Evolutionary conservation across 2,329 filamentous ascomycete genomes (phyloP).

Genomic region (Venturia asperata): DNA sequence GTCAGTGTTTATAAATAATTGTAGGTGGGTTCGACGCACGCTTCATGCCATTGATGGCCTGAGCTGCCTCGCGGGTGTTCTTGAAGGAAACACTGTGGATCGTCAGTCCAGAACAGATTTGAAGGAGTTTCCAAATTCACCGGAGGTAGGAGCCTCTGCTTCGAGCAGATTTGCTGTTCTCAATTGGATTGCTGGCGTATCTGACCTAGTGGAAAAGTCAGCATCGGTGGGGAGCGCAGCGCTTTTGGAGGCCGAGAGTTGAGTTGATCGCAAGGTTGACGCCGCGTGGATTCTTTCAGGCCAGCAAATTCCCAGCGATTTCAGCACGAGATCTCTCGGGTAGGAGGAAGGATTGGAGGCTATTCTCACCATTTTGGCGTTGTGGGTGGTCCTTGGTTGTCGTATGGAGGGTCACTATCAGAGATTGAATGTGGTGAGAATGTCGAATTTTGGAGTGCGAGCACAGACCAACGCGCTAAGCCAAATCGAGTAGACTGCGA

Average conservation of each 20-base stretch:
- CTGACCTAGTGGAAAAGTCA: slow-evolving; percentile 54
- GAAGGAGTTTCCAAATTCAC: slow-evolving; percentile 62
- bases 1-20: neutral
- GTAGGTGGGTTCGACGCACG: slow-evolving; percentile 21
- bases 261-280: neutral
- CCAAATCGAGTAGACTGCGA: neutral
- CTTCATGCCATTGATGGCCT: slow-evolving; percentile 99
- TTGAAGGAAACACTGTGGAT: slow-evolving; percentile 95
- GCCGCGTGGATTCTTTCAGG: neutral
- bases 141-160: slow-evolving; percentile 97
- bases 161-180: slow-evolving; percentile 88
- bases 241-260: neutral
- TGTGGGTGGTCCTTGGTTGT: neutral
- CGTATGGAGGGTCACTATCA: neutral
- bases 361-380: slow-evolving; percentile 1
- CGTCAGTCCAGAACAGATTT: slow-evolving; percentile 98
- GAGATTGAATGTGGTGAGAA: neutral
- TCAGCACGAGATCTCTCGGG: neutral
- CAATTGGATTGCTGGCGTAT: slow-evolving; percentile 88
- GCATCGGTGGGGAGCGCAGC: neutral
- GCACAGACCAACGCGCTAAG: too few relatives aligned
- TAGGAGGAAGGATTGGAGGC: neutral
- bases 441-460: too few relatives aligned
- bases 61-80: slow-evolving; percentile 99
- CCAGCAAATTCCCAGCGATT: neutral